A percentile compares a stretch with the other conserved stretches of the same genome.
Conservation (phyloP, 768 basidiomycete species). For the Leccinum olivaceopallidum region DNA sequence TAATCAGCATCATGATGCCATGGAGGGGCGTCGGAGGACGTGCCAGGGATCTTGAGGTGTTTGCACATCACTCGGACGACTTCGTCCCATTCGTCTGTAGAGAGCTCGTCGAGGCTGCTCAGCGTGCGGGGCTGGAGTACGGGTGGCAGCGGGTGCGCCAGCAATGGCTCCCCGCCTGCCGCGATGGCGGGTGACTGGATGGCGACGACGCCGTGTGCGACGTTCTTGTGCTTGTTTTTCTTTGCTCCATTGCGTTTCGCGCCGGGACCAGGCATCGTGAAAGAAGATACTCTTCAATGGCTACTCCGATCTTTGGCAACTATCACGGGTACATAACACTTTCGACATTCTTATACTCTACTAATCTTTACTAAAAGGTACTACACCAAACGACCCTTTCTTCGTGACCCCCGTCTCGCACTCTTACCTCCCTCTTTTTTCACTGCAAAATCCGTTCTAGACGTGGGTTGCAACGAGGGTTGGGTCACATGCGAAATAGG, state of each 20-base stretch:
- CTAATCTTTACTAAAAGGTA: constrained; percentile 44
- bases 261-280: constrained; percentile 30
- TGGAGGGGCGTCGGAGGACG: too few species aligned
- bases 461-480: constrained; percentile 88
- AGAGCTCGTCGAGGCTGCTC: constrained; percentile 22
- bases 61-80: constrained; percentile 50
- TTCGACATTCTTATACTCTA: too few species aligned
- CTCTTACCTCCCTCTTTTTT: constrained; percentile 59
- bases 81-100: constrained; percentile 47
- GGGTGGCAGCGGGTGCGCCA: constrained; percentile 1
- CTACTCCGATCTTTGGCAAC: constrained; percentile 56
- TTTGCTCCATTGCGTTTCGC: constrained; percentile 21
- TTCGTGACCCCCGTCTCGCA: constrained; percentile 63
- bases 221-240: constrained; percentile 20
- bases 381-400: constrained; percentile 69
- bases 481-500: constrained; percentile 88
- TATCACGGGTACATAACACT: constrained; percentile 53
- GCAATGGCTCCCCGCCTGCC: neutral
- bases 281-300: neutral
- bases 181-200: neutral
- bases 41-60: constrained; percentile 56
- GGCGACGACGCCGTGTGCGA: neutral
- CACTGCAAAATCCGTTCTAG: constrained; percentile 59
- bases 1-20: constrained; percentile 3
- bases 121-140: constrained; percentile 19